Percentiles rank a stretch among this genome's conserved stretches.
Evolutionary conservation across 345 rosid species (phyloP).

Genomic region (Eucalyptus virginea): DNA sequence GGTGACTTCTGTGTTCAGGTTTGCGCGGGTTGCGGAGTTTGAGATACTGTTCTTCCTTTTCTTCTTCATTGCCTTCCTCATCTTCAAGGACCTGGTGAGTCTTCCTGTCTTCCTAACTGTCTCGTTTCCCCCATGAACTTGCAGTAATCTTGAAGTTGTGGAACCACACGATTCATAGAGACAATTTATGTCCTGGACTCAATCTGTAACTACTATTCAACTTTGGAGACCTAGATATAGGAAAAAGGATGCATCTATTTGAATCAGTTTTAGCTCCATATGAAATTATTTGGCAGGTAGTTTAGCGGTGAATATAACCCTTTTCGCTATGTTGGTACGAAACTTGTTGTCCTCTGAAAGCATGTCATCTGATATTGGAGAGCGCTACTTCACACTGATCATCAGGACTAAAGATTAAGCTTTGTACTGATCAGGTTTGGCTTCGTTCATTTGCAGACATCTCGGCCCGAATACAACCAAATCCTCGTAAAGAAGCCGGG

Average conservation of each 20-base stretch:
- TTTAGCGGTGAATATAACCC: background rate
- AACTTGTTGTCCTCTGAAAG: background rate
- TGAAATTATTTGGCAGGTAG: background rate
- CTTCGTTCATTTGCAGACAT: constrained; percentile 11
- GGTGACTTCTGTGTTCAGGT: constrained; percentile 19
- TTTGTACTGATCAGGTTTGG: background rate
- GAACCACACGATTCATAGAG: background rate
- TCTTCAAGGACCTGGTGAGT: constrained; percentile 60
- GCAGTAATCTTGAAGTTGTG: background rate
- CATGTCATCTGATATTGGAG: background rate
- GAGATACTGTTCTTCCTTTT: constrained; percentile 59
- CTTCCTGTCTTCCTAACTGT: background rate
- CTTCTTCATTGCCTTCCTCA: constrained; percentile 39
- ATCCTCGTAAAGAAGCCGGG: constrained; percentile 64
- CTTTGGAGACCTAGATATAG: background rate
- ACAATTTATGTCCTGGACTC: background rate
- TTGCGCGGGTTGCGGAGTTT: constrained; percentile 39
- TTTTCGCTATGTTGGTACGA: background rate
- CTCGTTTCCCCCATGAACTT: background rate
- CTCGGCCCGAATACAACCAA: constrained; percentile 57
- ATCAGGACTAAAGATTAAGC: background rate
- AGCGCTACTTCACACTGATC: background rate
- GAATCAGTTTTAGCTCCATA: background rate
- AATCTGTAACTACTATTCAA: background rate
- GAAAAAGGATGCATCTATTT: background rate